phyloP scores from a whole-genome alignment of 2,329 filamentous ascomycete genomes.

The Pestalotiopsis sp. region DNA sequence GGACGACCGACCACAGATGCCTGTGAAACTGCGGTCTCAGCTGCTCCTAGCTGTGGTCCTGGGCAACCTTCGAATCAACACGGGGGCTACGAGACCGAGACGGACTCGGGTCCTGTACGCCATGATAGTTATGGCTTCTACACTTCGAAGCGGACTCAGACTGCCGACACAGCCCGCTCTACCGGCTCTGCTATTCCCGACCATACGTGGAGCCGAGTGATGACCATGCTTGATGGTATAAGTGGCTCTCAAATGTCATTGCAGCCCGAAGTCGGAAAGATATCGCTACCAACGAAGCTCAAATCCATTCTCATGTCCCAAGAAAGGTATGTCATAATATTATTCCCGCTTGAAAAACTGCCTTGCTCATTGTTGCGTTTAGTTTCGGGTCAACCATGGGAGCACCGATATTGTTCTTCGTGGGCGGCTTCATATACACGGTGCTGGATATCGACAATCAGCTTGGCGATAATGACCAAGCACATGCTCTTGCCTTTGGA shows the following conservation, averaged over 20 bases:
- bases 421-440: constrained; percentile 32
- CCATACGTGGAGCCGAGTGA: constrained; percentile 30
- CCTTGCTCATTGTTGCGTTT: neutral
- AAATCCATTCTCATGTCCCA: constrained; percentile 31
- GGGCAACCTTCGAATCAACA: constrained; percentile 33
- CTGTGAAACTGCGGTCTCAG: constrained; percentile 26
- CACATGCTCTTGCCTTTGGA: constrained; percentile 34
- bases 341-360: neutral
- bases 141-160: constrained; percentile 11
- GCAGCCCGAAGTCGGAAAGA: constrained; percentile 15
- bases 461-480: constrained; percentile 32
- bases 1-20: constrained; percentile 17
- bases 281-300: constrained; percentile 28
- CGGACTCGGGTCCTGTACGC: neutral
- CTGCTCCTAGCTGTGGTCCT: constrained; percentile 31
- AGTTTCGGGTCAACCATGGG: constrained; percentile 33
- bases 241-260: constrained; percentile 16
- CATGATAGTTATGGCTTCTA: constrained; percentile 4
- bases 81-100: constrained; percentile 17
- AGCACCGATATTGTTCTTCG: constrained; percentile 31
- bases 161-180: constrained; percentile 10
- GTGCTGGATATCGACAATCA: constrained; percentile 29
- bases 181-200: constrained; percentile 12
- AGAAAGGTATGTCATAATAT: constrained; percentile 24
- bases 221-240: constrained; percentile 32